These are phyloP conservation scores for Nemania abortiva DNA, from an alignment of 2,329 filamentous ascomycete species.

Conservation along the genomic window DNA sequence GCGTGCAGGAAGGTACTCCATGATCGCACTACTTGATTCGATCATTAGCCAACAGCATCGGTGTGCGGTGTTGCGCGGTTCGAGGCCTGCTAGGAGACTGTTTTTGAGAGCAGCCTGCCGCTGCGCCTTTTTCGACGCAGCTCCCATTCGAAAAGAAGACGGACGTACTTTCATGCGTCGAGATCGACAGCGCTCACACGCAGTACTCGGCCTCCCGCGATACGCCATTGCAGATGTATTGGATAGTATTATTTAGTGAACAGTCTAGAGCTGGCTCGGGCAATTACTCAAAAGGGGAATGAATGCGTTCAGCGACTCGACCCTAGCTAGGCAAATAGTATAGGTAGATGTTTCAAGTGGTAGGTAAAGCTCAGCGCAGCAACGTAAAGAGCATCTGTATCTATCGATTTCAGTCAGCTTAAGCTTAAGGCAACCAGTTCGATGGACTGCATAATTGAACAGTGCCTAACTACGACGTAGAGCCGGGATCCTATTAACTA, in stretches of 20 bases:
- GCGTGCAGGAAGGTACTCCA: constrained; percentile 13
- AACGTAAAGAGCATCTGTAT: not conserved
- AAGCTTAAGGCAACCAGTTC: constrained; percentile 10
- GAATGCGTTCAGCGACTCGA: constrained; percentile 3
- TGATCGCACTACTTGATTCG: constrained; percentile 1
- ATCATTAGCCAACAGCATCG: not conserved
- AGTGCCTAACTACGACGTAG: not conserved
- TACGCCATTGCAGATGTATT: constrained; percentile 4
- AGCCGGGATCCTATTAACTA: not conserved
- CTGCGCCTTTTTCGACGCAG: not conserved
- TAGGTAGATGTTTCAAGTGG: not conserved
- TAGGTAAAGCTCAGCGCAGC: not conserved
- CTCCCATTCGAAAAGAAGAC: constrained; percentile 4
- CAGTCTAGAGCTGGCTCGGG: not conserved
- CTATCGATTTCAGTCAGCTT: not conserved
- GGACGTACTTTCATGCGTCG: constrained; percentile 16
- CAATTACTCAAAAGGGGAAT: constrained; percentile 1
- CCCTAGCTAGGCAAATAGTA: not conserved
- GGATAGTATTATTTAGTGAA: not conserved
- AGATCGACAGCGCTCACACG: constrained; percentile 17
- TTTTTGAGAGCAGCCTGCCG: not conserved
- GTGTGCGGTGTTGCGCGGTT: not conserved
- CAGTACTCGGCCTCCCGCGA: constrained; percentile 9
- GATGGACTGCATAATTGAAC: not conserved
- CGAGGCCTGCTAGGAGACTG: not conserved